phyloP scores from a whole-genome alignment of 2,329 filamentous ascomycete species.

The Fonsecaea monophora region DNA sequence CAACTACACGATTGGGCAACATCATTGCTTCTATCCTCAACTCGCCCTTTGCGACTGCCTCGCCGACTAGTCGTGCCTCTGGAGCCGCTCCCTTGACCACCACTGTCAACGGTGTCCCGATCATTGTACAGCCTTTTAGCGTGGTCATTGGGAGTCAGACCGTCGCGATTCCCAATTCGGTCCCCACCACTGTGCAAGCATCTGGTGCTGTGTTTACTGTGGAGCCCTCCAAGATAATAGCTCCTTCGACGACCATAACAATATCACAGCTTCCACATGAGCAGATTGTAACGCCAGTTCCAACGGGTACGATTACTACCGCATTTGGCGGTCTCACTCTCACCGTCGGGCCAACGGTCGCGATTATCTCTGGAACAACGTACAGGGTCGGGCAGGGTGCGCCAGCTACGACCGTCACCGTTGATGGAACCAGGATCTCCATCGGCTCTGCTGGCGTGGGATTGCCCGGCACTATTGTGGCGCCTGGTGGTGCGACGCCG shows the following conservation, averaged over 20 bases:
- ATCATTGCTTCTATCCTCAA: constrained; percentile 37
- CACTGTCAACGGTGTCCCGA: constrained; percentile 32
- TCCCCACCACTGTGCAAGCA: constrained; percentile 28
- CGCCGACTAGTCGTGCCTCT: constrained; percentile 8
- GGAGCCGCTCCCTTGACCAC: constrained; percentile 26
- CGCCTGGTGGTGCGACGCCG: constrained; percentile 22
- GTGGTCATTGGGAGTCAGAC: constrained; percentile 37
- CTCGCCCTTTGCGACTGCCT: constrained; percentile 32
- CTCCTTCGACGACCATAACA: constrained; percentile 32
- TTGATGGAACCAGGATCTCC: constrained; percentile 40
- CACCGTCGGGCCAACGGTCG: constrained; percentile 39
- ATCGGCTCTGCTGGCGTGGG: constrained; percentile 39
- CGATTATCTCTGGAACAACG: constrained; percentile 40
- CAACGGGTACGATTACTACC: constrained; percentile 26
- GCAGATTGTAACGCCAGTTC: constrained; percentile 11
- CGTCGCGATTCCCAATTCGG: constrained; percentile 34
- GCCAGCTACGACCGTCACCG: constrained; percentile 34
- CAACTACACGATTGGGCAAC: constrained; percentile 29
- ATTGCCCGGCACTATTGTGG: constrained; percentile 40
- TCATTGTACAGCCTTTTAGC: constrained; percentile 34
- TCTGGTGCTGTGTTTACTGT: constrained; percentile 36
- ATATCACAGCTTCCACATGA: constrained; percentile 21
- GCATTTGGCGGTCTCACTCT: constrained; percentile 34
- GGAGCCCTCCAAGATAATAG: constrained; percentile 33
- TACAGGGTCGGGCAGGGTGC: constrained; percentile 41